Percentiles rank a stretch among this genome's conserved stretches.
Evolutionary conservation across 371 early-diverging fungal species (phyloP).

Genomic region (Mucor sp.): DNA sequence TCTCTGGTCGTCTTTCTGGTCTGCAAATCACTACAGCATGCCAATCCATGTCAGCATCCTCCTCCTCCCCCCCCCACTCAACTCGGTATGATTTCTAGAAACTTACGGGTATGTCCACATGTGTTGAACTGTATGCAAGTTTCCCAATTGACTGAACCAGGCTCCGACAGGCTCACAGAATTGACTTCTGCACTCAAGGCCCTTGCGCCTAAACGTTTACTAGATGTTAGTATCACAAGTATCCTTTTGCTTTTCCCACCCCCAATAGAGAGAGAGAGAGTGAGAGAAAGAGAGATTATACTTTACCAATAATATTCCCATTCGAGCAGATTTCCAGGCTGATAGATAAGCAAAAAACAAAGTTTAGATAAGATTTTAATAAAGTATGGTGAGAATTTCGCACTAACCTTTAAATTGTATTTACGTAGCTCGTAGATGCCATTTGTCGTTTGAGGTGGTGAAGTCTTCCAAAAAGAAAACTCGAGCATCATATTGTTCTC

Average conservation of each 20-base stretch:
- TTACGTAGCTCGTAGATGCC: slow-evolving; percentile 92
- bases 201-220: slow-evolving; percentile 56
- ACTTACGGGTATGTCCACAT: slow-evolving; percentile 91
- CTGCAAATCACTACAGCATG: slow-evolving; percentile 67
- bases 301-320: slow-evolving; percentile 87
- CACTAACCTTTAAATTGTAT: slow-evolving; percentile 73
- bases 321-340: slow-evolving; percentile 89
- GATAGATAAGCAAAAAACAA: slow-evolving; percentile 3
- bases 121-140: slow-evolving; percentile 88
- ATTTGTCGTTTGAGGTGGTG: slow-evolving; percentile 70
- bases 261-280: too few relatives aligned
- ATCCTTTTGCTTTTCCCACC: not conserved
- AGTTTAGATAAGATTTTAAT: not conserved
- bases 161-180: slow-evolving; percentile 93
- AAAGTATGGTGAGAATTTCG: not conserved
- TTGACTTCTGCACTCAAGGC: slow-evolving; percentile 84
- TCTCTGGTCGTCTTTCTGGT: slow-evolving; percentile 89
- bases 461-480: slow-evolving; percentile 91
- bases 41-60: too few relatives aligned
- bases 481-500: slow-evolving; percentile 87
- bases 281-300: not conserved
- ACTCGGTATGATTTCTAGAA: slow-evolving; percentile 61
- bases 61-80: too few relatives aligned
- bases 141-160: slow-evolving; percentile 93
- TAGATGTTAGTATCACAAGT: not conserved